A percentile compares a stretch with the other conserved stretches of the same genome.
Conservation (phyloP, 148 eudicot species). For the Rhododendron vialii region DNA sequence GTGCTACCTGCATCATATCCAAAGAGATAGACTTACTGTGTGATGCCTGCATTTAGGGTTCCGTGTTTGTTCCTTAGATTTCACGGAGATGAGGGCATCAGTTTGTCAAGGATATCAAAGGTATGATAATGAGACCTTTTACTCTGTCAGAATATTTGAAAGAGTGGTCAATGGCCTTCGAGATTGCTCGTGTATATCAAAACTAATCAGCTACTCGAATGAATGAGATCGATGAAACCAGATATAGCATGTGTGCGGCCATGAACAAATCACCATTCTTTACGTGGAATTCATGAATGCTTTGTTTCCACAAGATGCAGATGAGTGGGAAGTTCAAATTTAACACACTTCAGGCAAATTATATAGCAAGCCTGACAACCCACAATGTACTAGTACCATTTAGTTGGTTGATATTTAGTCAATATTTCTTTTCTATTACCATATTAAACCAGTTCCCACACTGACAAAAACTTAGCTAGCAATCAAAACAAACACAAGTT, state of each 20-base stretch:
- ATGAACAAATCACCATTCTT: neutral
- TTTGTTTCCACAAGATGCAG: neutral
- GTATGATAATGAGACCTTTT: neutral
- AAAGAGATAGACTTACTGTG: neutral
- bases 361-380: neutral
- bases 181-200: neutral
- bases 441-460: neutral
- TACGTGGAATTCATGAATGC: neutral
- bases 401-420: neutral
- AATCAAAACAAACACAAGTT: neutral
- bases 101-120: neutral
- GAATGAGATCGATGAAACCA: neutral
- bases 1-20: neutral
- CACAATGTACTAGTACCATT: neutral
- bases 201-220: neutral
- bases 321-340: neutral
- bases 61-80: neutral
- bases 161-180: neutral
- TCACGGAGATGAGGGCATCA: neutral
- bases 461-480: neutral
- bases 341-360: no score
- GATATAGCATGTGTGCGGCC: neutral
- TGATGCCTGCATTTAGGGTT: neutral
- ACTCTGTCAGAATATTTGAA: neutral
- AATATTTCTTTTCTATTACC: neutral